Evolutionary conservation across 1,139 yeast species (phyloP), one percentile per base, ranked within the genome.

Genomic region (Candida sp.): DNA sequence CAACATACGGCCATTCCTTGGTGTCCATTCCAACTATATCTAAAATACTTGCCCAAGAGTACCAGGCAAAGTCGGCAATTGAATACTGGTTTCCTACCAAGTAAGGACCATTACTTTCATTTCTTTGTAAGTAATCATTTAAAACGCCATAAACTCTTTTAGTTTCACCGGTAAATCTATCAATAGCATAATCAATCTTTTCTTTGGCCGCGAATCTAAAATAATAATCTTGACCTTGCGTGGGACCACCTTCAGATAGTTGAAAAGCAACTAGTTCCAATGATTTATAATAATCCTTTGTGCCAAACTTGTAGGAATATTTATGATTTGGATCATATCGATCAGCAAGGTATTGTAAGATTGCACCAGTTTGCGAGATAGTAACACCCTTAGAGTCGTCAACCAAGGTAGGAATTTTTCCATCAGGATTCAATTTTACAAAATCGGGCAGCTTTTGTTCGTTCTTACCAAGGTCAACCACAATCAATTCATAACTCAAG

Each of bases 361-460:
- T 33, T 3, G 47, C 41, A 9, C 33, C 45, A 7, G 45, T 12
- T 40, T 44, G 46, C 21, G 23, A 22, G 25, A 44, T 32, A 15
- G 40, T 42, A 27, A 32, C 19, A 9, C 33, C 43, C 4, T 9
- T 30, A 21, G 22, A 9, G 12, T 8, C 5, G 9, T 36, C 41
- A 6, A 38, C 38, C n/a, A 42, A 45, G 1, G 41, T 37, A 9
- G 49, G 49, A 21, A 46, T 39, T 32, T 36, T 33, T 9, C 47
- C 46, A 27, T 44, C 42, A 11, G 49, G 48, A 32, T 45, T 44
- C 15, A 46, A 12, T 22, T 44, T 30, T 9, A 35, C 2, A 35
- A 39, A 46, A 38, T 36, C 25, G n/a, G 37, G 40, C n/a, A 11
- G 15, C 25, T 42, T 55, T 30, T 59, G 44, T 42, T 43, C 40